Percentiles rank a stretch among this genome's conserved stretches.
phyloP scores from a whole-genome alignment of 768 basidiomycete species.

The Mycena epipterygia region DNA sequence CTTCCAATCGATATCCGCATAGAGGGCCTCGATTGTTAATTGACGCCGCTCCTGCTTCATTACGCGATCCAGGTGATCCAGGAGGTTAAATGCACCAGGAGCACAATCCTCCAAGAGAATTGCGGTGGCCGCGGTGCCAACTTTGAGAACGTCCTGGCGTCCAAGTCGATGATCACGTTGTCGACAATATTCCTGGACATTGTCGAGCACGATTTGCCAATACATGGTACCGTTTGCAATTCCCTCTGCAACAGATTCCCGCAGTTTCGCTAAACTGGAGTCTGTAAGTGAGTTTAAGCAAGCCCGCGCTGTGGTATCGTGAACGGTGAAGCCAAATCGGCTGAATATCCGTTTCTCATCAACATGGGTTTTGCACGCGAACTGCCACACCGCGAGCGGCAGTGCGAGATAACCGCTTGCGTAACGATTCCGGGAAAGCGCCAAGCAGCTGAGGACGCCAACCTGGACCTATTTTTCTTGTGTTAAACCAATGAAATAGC shows the following conservation, averaged over 20 bases:
- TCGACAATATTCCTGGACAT: conserved; percentile 15
- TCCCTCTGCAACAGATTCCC: conserved; percentile 17
- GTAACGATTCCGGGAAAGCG: conserved; percentile 36
- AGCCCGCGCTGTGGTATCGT: conserved; percentile 35
- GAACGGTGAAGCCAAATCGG: conserved; percentile 38
- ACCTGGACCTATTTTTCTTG: too few relatives aligned
- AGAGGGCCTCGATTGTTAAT: conserved; percentile 35
- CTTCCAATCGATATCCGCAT: conserved; percentile 32
- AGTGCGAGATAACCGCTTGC: too few relatives aligned
- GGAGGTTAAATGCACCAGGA: background rate
- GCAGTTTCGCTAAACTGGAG: conserved; percentile 24
- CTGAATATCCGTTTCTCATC: conserved; percentile 39
- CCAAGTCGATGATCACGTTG: conserved; percentile 37
- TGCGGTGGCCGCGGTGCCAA: conserved; percentile 40
- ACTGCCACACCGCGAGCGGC: too few relatives aligned
- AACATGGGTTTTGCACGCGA: too few relatives aligned
- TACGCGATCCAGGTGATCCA: conserved; percentile 21
- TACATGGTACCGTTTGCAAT: conserved; percentile 5
- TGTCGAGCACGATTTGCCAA: conserved; percentile 9
- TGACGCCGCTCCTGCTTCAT: conserved; percentile 27
- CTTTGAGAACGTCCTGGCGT: conserved; percentile 35
- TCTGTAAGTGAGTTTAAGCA: conserved; percentile 36
- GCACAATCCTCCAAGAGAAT: background rate
- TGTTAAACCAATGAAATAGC: too few relatives aligned
- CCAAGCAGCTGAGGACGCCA: too few relatives aligned